phyloP scores from a whole-genome alignment of 2,329 filamentous ascomycete species.

The Fusarium illudens region DNA sequence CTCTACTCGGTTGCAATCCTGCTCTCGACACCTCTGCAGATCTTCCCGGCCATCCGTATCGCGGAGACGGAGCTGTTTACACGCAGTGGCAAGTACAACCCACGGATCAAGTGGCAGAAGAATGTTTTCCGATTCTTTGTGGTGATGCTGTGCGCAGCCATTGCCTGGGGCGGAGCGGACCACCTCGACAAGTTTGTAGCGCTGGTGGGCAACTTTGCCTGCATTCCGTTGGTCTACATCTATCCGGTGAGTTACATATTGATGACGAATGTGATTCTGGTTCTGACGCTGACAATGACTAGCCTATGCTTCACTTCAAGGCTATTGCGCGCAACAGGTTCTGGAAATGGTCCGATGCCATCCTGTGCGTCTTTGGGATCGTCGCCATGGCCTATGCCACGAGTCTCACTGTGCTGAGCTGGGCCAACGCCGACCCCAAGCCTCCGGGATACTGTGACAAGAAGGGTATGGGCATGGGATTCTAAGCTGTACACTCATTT shows the following conservation, averaged over 20 bases:
- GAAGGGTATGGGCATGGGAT: conserved; percentile 40
- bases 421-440: conserved; percentile 69
- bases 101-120: conserved; percentile 99
- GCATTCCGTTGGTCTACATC: conserved; percentile 95
- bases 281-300: conserved; percentile 44
- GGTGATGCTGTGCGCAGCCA: conserved; percentile 82
- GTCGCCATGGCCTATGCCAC: conserved; percentile 94
- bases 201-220: conserved; percentile 95
- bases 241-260: conserved; percentile 79
- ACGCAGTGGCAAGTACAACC: conserved; percentile 95
- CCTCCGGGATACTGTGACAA: conserved; percentile 65
- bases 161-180: conserved; percentile 92
- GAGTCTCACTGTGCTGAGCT: conserved; percentile 83
- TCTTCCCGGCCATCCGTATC: conserved; percentile 97
- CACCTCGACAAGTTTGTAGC: conserved; percentile 98
- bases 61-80: conserved; percentile 95
- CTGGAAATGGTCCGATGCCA: conserved; percentile 76
- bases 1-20: conserved; percentile 98
- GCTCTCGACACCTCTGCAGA: conserved; percentile 91
- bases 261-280: neutral
- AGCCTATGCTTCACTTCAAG: conserved; percentile 91
- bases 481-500: conserved; percentile 12
- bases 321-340: conserved; percentile 75
- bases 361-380: conserved; percentile 82
- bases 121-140: conserved; percentile 95